Evolutionary conservation across 1,284 basidiomycete genomes (phyloP), one percentile per base, ranked within the genome.

Genomic region (Ganoderma leucocontextum): DNA sequence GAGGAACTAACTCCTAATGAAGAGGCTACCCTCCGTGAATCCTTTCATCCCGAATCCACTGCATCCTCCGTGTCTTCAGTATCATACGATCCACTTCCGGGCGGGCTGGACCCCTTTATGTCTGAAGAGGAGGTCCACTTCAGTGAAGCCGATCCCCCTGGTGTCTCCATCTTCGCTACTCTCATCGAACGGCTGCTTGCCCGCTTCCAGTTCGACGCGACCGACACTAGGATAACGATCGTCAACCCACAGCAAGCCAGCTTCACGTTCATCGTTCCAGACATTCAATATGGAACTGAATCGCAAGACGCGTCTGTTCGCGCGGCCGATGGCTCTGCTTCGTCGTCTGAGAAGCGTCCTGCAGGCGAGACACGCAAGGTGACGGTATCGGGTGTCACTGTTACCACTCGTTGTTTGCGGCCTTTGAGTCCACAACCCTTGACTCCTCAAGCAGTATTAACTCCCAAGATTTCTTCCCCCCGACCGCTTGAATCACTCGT

Each of bases 161-260:
- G 92, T 39, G 91, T 96, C 22, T 95, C 94, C 1, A 83, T 97
- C 59, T 91, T 98, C 76, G 92, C 96, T 22, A 87, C 89, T 39
- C 84, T 97, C 55, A 90, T 97, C 60, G 95, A 97, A 78, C 86
- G 91, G 15, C 83, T 98, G 4, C 86, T 98, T 15, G 88, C 94
- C 10, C 87, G 93, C 68, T 92, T 98, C 73, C 88, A 94, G 71
- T 92, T 95, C 75, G 89, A 90, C 72, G 92, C 93, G 35, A 78
- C 82, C 33, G 89, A 94, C 74, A 86, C 91, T 42, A 87, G 82
- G 69, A 82, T 97, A 49, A 91, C 90, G 0, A 70, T 94, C 47
- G 80, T 93, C 33, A 85, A 91, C 75, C 87, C 89, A 6, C 84
- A 82, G 42, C 85, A 86, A 60, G 84, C 89, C n/a, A 87, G 86